Evolutionary conservation across 2,329 filamentous ascomycete species (phyloP).

Genomic region (Penicillium sp.): DNA sequence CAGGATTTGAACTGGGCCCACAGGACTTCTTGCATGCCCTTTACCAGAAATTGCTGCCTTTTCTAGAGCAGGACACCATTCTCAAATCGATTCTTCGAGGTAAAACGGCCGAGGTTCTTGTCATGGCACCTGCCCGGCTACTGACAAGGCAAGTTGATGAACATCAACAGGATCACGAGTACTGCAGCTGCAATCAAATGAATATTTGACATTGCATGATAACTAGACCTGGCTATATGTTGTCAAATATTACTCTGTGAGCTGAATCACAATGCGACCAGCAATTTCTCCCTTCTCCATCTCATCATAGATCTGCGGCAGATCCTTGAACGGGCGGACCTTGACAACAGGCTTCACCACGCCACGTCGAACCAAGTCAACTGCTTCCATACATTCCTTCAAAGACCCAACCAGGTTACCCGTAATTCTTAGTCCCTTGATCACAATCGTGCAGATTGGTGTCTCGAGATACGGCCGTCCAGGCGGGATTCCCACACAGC

Average conservation of each 20-base stretch:
- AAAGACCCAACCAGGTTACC: slow-evolving; percentile 48
- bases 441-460: slow-evolving; percentile 46
- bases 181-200: background rate
- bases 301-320: slow-evolving; percentile 46
- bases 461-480: slow-evolving; percentile 42
- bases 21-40: slow-evolving; percentile 32
- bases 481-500: slow-evolving; percentile 47
- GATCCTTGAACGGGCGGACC: slow-evolving; percentile 44
- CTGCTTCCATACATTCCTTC: slow-evolving; percentile 49
- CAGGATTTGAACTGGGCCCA: slow-evolving; percentile 22
- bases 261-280: slow-evolving; percentile 45
- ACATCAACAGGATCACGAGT: background rate
- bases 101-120: slow-evolving; percentile 30
- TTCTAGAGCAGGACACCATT: slow-evolving; percentile 26
- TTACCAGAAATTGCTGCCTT: slow-evolving; percentile 31
- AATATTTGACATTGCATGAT: background rate
- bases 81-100: slow-evolving; percentile 28
- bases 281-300: slow-evolving; percentile 47
- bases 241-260: slow-evolving; percentile 26
- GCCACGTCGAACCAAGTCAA: slow-evolving; percentile 44
- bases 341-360: slow-evolving; percentile 45
- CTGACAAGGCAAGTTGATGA: background rate
- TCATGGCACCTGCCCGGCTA: slow-evolving; percentile 26
- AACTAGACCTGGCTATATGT: background rate
- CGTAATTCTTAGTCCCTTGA: slow-evolving; percentile 46